phyloP scores from a whole-genome alignment of 345 rosid species.

The Brassica nigra region DNA sequence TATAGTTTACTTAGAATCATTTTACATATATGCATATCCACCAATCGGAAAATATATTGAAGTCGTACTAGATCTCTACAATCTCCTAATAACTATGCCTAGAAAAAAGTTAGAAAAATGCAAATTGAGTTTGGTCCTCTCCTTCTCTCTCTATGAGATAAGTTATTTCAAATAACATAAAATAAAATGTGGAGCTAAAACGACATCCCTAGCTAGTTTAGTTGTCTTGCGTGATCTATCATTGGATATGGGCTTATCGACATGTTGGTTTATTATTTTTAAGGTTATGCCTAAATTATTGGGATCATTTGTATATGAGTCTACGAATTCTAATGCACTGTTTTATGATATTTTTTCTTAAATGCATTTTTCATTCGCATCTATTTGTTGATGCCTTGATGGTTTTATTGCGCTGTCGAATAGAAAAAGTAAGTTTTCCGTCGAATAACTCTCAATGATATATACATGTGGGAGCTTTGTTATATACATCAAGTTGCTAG shows the following conservation, averaged over 20 bases:
- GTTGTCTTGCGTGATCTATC: constrained; percentile 53
- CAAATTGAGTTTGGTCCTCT: constrained; percentile 22
- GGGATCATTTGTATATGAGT: background rate
- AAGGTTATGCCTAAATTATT: constrained; percentile 32
- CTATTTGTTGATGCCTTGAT: background rate
- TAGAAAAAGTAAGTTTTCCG: background rate
- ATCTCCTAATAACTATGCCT: background rate
- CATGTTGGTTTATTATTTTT: constrained; percentile 31
- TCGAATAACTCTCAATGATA: background rate
- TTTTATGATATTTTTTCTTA: background rate
- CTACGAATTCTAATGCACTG: background rate
- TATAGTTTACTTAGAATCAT: background rate
- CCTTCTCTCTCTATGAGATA: background rate
- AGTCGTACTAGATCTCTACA: background rate
- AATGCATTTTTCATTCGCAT: background rate
- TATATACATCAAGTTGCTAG: background rate
- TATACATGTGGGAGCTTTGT: background rate
- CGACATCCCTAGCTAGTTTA: constrained; percentile 48
- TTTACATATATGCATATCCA: background rate
- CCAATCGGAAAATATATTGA: background rate
- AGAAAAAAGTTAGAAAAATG: background rate
- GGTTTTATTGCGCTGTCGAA: constrained; percentile 6
- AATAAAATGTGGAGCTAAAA: constrained; percentile 15
- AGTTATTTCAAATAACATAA: background rate
- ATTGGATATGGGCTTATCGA: constrained; percentile 45